Evolutionary conservation across 2,329 filamentous ascomycete species (phyloP), one percentile per base, ranked within the genome.

Genomic region (Colletotrichum siamense): DNA sequence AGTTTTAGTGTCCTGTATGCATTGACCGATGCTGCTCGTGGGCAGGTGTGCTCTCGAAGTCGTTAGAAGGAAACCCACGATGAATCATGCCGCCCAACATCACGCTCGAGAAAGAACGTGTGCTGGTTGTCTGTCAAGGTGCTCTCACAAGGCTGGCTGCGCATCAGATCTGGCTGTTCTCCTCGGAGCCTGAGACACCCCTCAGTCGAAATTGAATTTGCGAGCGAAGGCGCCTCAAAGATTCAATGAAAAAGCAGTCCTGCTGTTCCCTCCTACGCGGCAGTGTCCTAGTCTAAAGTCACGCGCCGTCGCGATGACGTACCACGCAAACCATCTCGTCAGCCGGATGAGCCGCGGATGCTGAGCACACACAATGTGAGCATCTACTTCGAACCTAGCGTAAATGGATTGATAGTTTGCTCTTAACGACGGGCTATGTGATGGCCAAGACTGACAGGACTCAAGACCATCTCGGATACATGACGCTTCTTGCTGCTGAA

Each of bases 41-140:
- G 10, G n/a, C 44, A 13, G 44, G 10, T 13, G n/a, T 24, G 2
- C 6, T 52, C n/a, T 52, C 4, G 3, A 52, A 52, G 10, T 52
- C 10, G 44, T 52, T 2, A 1, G 44, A 13, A 52, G 5, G 1
- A n/a, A 49, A 1, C 0, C 18, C 18, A 10, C 9, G 5, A 44
- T 44, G 8, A n/a, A n/a, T n/a, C 39, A n/a, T 44, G 39, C 9
- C 39, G 39, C 18, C 39, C 39, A 10, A 6, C 39, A 44, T 44
- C 39, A 44, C 5, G 0, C 18, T 12, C 9, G 3, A 49, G 39
- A 6, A 4, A 7, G 18, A 4, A 6, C 9, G 18, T 24, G n/a
- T 22, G 10, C 1, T 13, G 44, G n/a, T 3, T 13, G 44, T 13
- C n/a, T 22, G 3, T 52, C 44, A 22, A 52, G n/a, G 6, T 52